phyloP scores from a whole-genome alignment of 176 grass and related monocot genomes.

The Aegilops sharonensis region DNA sequence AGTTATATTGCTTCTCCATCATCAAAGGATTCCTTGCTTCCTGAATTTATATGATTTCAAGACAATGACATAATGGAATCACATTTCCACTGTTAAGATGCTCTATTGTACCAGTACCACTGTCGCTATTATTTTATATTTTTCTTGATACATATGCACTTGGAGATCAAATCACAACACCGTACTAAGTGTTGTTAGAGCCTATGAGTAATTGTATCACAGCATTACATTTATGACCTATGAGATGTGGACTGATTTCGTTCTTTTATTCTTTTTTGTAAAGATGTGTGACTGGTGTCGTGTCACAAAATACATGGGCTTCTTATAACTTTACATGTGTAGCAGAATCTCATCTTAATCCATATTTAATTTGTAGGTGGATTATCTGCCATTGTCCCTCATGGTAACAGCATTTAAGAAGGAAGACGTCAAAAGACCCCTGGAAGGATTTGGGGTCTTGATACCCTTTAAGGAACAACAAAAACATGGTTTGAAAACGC shows the following conservation, averaged over 20 bases:
- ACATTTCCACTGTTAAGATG: constrained; percentile 2
- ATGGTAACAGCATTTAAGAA: constrained; percentile 93
- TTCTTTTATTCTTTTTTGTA: background rate
- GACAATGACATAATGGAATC: background rate
- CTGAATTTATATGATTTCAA: background rate
- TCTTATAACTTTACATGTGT: background rate
- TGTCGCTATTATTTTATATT: background rate
- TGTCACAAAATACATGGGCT: background rate
- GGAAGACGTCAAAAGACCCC: constrained; percentile 77
- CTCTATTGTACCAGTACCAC: background rate
- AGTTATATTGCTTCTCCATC: background rate
- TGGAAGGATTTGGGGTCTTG: constrained; percentile 95
- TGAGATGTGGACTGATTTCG: background rate
- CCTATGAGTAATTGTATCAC: background rate
- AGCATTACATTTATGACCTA: background rate
- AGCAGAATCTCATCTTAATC: background rate
- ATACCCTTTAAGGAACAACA: constrained; percentile 91
- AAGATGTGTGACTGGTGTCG: background rate
- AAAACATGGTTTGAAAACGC: constrained; percentile 79
- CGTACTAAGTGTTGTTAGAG: background rate
- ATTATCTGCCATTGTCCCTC: constrained; percentile 87
- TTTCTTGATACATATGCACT: background rate
- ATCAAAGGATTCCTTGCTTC: background rate
- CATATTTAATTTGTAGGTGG: constrained; percentile 54
- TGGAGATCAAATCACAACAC: background rate